These are phyloP conservation scores for Olyra latifolia DNA, from an alignment of 176 grass and related monocot species.

Conservation along the genomic window DNA sequence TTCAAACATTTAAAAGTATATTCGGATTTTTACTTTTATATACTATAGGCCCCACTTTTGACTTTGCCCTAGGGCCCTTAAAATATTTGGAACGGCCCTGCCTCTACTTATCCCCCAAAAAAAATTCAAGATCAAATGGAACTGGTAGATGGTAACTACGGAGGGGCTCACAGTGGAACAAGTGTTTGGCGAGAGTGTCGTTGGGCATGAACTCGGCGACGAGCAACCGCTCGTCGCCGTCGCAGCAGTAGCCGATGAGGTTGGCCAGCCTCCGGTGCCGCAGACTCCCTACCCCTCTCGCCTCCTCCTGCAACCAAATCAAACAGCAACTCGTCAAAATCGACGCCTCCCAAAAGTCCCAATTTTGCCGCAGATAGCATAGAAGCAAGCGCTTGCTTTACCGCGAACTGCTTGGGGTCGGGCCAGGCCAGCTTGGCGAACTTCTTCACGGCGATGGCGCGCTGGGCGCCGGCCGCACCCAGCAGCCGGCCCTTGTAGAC, in stretches of 20 bases:
- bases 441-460: slow-evolving; percentile 88
- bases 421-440: slow-evolving; percentile 87
- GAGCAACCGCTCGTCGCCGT: slow-evolving; percentile 74
- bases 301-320: slow-evolving; percentile 63
- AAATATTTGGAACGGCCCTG: too few relatives aligned
- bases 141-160: too few relatives aligned
- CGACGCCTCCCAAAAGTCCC: neutral
- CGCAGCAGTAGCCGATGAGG: slow-evolving; percentile 83
- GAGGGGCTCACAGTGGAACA: slow-evolving; percentile 74
- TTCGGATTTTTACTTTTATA: too few relatives aligned
- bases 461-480: neutral
- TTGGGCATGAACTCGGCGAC: slow-evolving; percentile 87
- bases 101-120: too few relatives aligned
- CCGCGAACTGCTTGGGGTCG: slow-evolving; percentile 91
- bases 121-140: too few relatives aligned
- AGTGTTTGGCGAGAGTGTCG: slow-evolving; percentile 78
- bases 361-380: neutral
- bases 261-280: slow-evolving; percentile 72
- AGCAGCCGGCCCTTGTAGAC: slow-evolving; percentile 69
- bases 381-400: slow-evolving; percentile 6
- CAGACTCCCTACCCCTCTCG: slow-evolving; percentile 58
- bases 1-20: too few relatives aligned
- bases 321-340: neutral
- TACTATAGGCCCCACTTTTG: too few relatives aligned
- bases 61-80: too few relatives aligned